Base-by-base conservation (phyloP, 768 basidiomycete genomes). In the Xerocomus brunneocitrinus region DNA sequence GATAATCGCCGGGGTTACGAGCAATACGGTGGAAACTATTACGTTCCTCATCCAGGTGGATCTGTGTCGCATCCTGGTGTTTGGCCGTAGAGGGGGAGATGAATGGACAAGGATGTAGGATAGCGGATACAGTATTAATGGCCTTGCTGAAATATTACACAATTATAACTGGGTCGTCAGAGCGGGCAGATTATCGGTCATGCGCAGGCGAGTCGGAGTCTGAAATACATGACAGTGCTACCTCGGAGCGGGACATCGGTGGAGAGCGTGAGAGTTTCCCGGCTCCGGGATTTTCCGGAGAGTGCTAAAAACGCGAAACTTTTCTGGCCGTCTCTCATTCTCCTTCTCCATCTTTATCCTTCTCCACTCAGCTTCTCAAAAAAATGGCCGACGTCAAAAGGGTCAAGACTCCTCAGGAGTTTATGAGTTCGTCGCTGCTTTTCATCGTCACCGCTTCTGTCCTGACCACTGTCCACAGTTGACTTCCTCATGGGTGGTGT, bases 401-500 rank as follows among this genome's bases (percentile, higher is more conserved):
- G 82, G 79, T 78, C 75, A 98, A 98, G 82, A 75, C 83, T 69
- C 89, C 90, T 57, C 83, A 90, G 83, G 93, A 95, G 9, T 97
- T 98, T 78, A 82, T 88, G 65, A 74, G 90, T 91, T 31, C 52
- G 60, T 58, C 22, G 28, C 52, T n/a, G 1, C 22, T 28, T 16
- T 45, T 39, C 54, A 4, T 39, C 39, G 1, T 19, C 32, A 2
- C 47, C 13, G 5, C 43, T 19, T 19, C 46, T 19, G 8, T 9
- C 34, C 49, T 54, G 56, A 71, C 19, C 67, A 57, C 45, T 56
- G 48, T 53, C 10, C 46, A 12, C 49, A 92, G 91, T 83, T 68
- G 92, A 95, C 73, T 95, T 95, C 83, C 71, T 94, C 77, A 95
- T 95, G 92, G 92, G 92, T 72, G 92, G 91, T 86, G 88, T 92